Evolutionary conservation across 176 grass and related monocot species (phyloP), one percentile per base, ranked within the genome.

Genomic region (Luzula sylvatica): DNA sequence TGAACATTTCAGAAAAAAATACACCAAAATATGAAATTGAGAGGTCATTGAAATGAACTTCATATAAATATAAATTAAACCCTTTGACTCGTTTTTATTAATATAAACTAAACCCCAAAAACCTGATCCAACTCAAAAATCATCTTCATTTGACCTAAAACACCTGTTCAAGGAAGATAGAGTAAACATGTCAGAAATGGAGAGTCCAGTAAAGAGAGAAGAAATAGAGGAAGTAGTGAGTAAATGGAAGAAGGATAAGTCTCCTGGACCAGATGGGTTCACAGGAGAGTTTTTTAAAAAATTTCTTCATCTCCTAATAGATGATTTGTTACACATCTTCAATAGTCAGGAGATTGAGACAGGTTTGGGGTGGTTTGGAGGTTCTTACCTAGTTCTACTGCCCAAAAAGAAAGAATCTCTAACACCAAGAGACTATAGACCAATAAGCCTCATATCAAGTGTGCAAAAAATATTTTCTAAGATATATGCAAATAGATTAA

Each of bases 391-490:
- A 2, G 13, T 15, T 11, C 54, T 58, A 7, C 27, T 58, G 3
- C 54, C 24, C 2, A 58, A 58, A 26, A 38, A 38, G 7, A 0
- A 38, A 1, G 3, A 11, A 14, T 17, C 8, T 8, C 15, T 4
- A 2, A 58, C 18, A 7, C n/a, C 56, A 5, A 61, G 42, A 40
- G 56, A 61, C n/a, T 61, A 20, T 7, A 15, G 56, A 3, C 35
- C 56, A 11, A 61, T 61, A 8, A 61, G 56, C 13, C 12, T 61
- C 12, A 61, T 61, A 9, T 5, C 30, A 7, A 15, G 29, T 5
- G 20, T 61, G 7, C 40, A 61, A 15, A 61, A 35, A 44, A 44
- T 61, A 11, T 8, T 61, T 23, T 61, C 56, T 6, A 44, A 61
- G 20, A 13, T 61, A 3, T 7, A 19, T 0, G 29, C 32, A 3